A percentile compares a stretch with the other conserved stretches of the same genome.
Conservation (phyloP, 2,329 filamentous ascomycete genomes). For the Volutella citrinella region DNA sequence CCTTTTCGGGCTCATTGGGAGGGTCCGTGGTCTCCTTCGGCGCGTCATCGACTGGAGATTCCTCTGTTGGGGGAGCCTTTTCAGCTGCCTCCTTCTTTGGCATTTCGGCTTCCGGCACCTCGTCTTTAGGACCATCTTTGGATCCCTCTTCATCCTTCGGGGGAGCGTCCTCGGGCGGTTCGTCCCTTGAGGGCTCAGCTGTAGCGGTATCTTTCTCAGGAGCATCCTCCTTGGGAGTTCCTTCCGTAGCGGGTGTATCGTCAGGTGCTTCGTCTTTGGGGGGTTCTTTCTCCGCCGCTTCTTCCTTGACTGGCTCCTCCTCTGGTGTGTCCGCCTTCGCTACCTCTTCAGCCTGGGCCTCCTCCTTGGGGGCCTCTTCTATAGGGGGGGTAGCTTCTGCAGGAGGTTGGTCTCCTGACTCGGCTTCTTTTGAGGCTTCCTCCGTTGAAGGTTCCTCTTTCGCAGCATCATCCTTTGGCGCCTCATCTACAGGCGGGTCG, state of each 20-base stretch:
- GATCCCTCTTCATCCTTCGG: background rate
- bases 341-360: background rate
- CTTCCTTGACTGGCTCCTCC: background rate
- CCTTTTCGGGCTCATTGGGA: background rate
- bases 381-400: no score
- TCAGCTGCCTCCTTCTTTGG: background rate
- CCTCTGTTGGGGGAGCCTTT: background rate
- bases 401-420: no score
- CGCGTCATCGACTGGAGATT: background rate
- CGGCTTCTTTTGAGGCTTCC: slow-evolving; percentile 1
- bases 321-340: background rate
- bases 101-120: background rate
- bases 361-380: slow-evolving; percentile 1
- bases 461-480: no score
- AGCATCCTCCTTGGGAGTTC: slow-evolving; percentile 1
- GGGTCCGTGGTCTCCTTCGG: slow-evolving; percentile 1
- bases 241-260: slow-evolving; percentile 2
- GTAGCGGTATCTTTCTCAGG: background rate
- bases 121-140: background rate
- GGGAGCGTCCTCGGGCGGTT: background rate
- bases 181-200: background rate
- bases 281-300: slow-evolving; percentile 4
- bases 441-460: slow-evolving; percentile 4
- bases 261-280: slow-evolving; percentile 3
- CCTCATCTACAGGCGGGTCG: slow-evolving; percentile 3